Percentiles rank a stretch among this genome's conserved stretches.
Evolutionary conservation across 164 flowering plant genomes (phyloP).

Genomic region (Annona squamosa): DNA sequence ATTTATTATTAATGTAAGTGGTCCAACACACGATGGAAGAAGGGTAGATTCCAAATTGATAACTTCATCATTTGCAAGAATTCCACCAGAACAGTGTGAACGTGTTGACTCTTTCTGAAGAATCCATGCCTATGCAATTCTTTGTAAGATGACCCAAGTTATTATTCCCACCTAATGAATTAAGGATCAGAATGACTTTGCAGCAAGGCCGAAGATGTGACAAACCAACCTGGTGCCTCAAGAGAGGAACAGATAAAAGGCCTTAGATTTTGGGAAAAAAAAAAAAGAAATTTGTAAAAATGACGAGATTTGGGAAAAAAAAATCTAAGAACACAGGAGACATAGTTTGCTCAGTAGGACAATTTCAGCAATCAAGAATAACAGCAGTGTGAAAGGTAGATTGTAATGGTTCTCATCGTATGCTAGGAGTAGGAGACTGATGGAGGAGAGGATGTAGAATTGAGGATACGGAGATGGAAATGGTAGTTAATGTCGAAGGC

Average conservation of each 20-base stretch:
- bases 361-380: no score
- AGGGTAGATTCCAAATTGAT: conserved; percentile 6
- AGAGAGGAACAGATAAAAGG: conserved; percentile 66
- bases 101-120: conserved; percentile 72
- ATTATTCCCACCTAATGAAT: conserved; percentile 3
- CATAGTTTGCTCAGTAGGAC: no score
- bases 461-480: no score
- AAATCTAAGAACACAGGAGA: no score
- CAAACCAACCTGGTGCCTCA: conserved; percentile 77
- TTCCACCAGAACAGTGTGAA: conserved; percentile 77
- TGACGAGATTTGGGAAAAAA: no score
- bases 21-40: not conserved
- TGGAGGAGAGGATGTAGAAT: no score
- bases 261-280: conserved; percentile 23
- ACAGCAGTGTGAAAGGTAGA: no score
- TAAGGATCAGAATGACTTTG: not conserved
- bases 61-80: conserved; percentile 99
- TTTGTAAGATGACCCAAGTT: conserved; percentile 34
- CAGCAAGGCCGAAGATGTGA: not conserved
- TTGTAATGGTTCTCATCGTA: no score
- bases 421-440: no score
- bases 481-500: no score
- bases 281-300: no score
- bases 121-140: conserved; percentile 97
- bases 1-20: conserved; percentile 1